Percentiles rank a stretch among this genome's conserved stretches.
phyloP scores from a whole-genome alignment of 805 yeast genomes.

The Ogataea nakhonphanomensis region DNA sequence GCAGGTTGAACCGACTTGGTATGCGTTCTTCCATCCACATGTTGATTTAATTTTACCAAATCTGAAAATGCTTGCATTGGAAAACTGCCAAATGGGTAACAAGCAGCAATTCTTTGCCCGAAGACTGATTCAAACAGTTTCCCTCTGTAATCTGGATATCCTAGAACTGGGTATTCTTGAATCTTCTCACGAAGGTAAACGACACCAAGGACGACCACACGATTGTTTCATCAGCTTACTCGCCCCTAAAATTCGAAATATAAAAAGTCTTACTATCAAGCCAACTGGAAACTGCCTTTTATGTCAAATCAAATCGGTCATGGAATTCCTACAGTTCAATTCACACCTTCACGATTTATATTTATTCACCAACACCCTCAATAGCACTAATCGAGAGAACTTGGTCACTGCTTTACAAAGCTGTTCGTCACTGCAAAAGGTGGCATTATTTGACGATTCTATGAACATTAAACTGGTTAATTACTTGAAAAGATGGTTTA shows the following conservation, averaged over 20 bases:
- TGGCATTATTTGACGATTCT: constrained; percentile 25
- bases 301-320: constrained; percentile 25
- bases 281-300: constrained; percentile 27
- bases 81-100: constrained; percentile 24
- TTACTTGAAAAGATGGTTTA: constrained; percentile 26
- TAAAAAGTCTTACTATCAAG: constrained; percentile 21
- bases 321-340: constrained; percentile 11
- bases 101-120: constrained; percentile 13
- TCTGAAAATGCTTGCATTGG: constrained; percentile 18
- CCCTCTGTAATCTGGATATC: constrained; percentile 10
- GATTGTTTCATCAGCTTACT: constrained; percentile 12
- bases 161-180: constrained; percentile 24
- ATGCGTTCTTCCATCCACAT: constrained; percentile 22
- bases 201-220: constrained; percentile 11
- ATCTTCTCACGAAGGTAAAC: constrained; percentile 24
- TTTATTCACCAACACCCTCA: constrained; percentile 21
- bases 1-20: constrained; percentile 25
- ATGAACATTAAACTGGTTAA: constrained; percentile 19
- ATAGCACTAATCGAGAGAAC: constrained; percentile 9
- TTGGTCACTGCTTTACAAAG: constrained; percentile 7
- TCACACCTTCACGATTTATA: constrained; percentile 12
- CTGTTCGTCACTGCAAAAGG: constrained; percentile 7
- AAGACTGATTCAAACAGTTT: constrained; percentile 6
- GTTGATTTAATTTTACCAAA: constrained; percentile 3
- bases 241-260: constrained; percentile 16